Evolutionary conservation across 75 land plant genomes (phyloP).

Genomic region (Selaginella moellendorffii): DNA sequence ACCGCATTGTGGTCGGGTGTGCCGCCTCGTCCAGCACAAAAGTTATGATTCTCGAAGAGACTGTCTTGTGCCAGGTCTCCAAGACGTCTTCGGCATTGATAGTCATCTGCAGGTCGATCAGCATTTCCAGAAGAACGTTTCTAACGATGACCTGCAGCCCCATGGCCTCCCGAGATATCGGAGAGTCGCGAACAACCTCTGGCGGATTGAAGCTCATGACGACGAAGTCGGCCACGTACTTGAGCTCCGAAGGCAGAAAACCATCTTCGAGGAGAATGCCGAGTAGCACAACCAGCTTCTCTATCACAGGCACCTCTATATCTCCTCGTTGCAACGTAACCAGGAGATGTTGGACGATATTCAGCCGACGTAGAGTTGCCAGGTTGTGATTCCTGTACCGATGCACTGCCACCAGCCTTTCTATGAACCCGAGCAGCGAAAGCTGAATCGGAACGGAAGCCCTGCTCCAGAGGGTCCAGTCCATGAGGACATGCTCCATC

Average conservation of each 20-base stretch:
- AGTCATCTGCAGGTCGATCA: constrained; percentile 90
- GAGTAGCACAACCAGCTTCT: constrained; percentile 71
- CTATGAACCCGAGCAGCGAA: constrained; percentile 74
- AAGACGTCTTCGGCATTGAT: constrained; percentile 66
- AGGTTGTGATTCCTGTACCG: constrained; percentile 89
- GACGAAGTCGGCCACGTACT: constrained; percentile 82
- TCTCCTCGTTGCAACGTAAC: constrained; percentile 93
- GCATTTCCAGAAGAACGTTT: constrained; percentile 95
- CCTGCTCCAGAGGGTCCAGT: constrained; percentile 94
- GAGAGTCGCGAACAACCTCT: too few species aligned
- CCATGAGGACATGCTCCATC: constrained; percentile 95
- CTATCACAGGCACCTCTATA: constrained; percentile 85
- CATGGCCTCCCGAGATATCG: constrained; percentile 58
- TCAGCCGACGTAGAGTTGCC: constrained; percentile 61
- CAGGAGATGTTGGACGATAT: constrained; percentile 84
- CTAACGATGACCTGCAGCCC: constrained; percentile 85
- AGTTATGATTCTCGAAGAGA: constrained; percentile 82
- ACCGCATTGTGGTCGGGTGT: constrained; percentile 96
- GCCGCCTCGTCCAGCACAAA: constrained; percentile 91
- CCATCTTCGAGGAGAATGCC: constrained; percentile 94
- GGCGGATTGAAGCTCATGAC: constrained; percentile 99
- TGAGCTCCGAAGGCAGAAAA: constrained; percentile 72
- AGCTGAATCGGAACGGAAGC: constrained; percentile 78
- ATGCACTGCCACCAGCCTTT: constrained; percentile 82
- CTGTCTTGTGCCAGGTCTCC: constrained; percentile 94